Conservation (phyloP, 305 asterid genomes). For the Euphrasia arctica region DNA sequence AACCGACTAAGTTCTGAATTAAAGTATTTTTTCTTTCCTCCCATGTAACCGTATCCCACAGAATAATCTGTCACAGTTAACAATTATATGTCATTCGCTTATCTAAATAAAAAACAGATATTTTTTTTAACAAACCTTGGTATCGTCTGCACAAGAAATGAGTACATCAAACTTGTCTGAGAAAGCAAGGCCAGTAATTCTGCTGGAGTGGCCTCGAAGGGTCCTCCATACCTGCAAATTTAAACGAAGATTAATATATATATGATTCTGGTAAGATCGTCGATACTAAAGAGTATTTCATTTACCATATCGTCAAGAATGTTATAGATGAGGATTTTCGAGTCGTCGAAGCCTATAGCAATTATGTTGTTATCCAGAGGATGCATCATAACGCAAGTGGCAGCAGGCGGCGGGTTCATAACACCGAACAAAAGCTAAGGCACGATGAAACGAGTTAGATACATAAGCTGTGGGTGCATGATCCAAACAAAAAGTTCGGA, state of each 20-base stretch:
- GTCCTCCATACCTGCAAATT: slow-evolving; percentile 39
- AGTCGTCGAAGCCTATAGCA: slow-evolving; percentile 66
- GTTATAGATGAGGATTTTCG: slow-evolving; percentile 56
- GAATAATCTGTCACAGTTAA: slow-evolving; percentile 37
- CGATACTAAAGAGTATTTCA: neutral
- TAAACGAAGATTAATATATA: neutral
- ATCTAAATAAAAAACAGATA: neutral
- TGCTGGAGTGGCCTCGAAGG: slow-evolving; percentile 57
- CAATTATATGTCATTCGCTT: neutral
- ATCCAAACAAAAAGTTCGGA: too few species aligned
- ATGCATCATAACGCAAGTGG: slow-evolving; percentile 59
- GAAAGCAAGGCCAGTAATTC: slow-evolving; percentile 70
- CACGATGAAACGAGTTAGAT: neutral
- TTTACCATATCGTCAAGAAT: slow-evolving; percentile 54
- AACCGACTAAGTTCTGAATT: slow-evolving; percentile 43
- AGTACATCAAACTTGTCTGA: slow-evolving; percentile 44
- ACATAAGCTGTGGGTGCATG: neutral
- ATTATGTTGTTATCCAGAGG: slow-evolving; percentile 73
- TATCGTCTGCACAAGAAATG: slow-evolving; percentile 59
- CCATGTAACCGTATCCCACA: slow-evolving; percentile 65
- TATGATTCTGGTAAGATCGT: neutral
- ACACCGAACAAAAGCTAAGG: slow-evolving; percentile 52
- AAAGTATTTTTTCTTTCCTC: slow-evolving; percentile 45
- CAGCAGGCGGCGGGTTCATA: slow-evolving; percentile 50
- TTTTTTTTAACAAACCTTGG: slow-evolving; percentile 43